These are phyloP conservation scores for Priceomyces medius DNA, from an alignment of 805 yeast genomes.

Conservation along the genomic window DNA sequence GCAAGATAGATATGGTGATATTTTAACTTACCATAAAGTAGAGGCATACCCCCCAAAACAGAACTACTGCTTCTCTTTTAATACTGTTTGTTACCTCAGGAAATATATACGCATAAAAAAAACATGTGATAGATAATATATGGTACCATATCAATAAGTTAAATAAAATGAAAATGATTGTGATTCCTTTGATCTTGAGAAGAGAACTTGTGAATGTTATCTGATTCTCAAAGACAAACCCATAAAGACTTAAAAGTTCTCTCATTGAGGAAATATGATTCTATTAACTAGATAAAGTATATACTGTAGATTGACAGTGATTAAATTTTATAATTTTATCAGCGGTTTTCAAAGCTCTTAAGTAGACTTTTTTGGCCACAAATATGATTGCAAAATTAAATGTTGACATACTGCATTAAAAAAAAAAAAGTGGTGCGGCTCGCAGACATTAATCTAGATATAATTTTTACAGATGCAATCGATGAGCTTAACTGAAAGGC, in stretches of 20 bases:
- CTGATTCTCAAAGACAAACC: conserved; percentile 20
- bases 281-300: too few relatives aligned
- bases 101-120: conserved; percentile 12
- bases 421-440: conserved; percentile 1
- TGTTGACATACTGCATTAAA: neutral
- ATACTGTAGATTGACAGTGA: too few relatives aligned
- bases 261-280: conserved; percentile 12
- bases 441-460: neutral
- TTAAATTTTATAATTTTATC: too few relatives aligned
- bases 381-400: conserved; percentile 7
- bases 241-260: conserved; percentile 35
- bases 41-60: conserved; percentile 31
- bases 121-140: conserved; percentile 15
- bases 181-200: conserved; percentile 16
- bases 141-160: conserved; percentile 19
- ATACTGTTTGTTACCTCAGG: conserved; percentile 21
- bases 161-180: conserved; percentile 17
- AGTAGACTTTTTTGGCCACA: conserved; percentile 1
- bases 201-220: conserved; percentile 9
- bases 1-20: neutral
- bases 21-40: conserved; percentile 25
- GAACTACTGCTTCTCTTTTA: conserved; percentile 16
- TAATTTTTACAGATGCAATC: neutral
- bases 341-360: neutral
- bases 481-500: neutral